Conservation (phyloP, 768 basidiomycete species). For the Pulveroboletus sp. region DNA sequence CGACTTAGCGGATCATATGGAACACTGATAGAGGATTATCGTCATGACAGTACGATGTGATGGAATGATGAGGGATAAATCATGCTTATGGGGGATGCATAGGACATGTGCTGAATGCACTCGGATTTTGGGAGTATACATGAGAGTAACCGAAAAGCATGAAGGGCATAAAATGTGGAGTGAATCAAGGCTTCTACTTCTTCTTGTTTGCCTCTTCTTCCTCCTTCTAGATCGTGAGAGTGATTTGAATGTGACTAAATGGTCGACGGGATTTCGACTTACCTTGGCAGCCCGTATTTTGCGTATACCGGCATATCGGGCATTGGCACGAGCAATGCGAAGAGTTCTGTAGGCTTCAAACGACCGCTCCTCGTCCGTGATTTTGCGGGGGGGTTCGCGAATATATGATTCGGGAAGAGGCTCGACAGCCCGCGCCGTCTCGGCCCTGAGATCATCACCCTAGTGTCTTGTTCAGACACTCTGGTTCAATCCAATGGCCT, state of each 20-base stretch:
- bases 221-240: constrained; percentile 53
- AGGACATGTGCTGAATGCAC: constrained; percentile 27
- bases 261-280: constrained; percentile 26
- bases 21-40: not conserved
- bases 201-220: constrained; percentile 92
- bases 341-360: constrained; percentile 88
- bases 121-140: constrained; percentile 38
- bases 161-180: constrained; percentile 16
- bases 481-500: not conserved
- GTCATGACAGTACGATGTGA: not conserved
- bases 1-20: not conserved
- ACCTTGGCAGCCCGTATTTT: constrained; percentile 85
- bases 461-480: constrained; percentile 28
- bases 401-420: constrained; percentile 64
- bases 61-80: not conserved
- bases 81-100: constrained; percentile 27
- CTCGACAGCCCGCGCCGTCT: constrained; percentile 63
- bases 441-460: constrained; percentile 78
- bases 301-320: constrained; percentile 82
- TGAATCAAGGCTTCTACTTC: constrained; percentile 50
- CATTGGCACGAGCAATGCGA: constrained; percentile 75
- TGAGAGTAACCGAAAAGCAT: constrained; percentile 12
- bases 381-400: constrained; percentile 87
- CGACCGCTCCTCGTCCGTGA: constrained; percentile 84
- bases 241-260: constrained; percentile 12